These are phyloP conservation scores for Lotmaria passim DNA, from an alignment of 208 protist genomes.

Conservation along the genomic window DNA sequence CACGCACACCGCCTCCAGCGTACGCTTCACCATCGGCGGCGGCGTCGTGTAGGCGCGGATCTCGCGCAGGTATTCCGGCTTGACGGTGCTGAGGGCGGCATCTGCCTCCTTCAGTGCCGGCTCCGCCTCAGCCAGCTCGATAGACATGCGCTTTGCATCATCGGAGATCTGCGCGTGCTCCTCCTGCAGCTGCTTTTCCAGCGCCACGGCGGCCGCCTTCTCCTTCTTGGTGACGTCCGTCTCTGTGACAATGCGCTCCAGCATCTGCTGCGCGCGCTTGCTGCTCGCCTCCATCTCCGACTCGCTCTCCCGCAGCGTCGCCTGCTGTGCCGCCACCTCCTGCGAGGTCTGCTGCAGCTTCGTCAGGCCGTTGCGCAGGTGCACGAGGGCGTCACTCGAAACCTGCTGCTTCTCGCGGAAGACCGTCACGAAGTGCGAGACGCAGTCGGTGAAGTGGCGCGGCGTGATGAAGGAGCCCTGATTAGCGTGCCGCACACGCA, in stretches of 20 bases:
- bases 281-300: constrained; percentile 83
- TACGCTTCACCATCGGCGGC: constrained; percentile 94
- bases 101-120: constrained; percentile 95
- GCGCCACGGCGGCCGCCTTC: constrained; percentile 65
- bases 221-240: constrained; percentile 87
- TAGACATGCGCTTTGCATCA: constrained; percentile 64
- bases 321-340: constrained; percentile 86
- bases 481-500: constrained; percentile 82
- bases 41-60: constrained; percentile 97
- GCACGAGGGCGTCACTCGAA: constrained; percentile 95
- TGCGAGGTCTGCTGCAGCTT: constrained; percentile 94
- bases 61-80: constrained; percentile 96
- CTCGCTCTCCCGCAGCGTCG: constrained; percentile 84
- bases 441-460: constrained; percentile 98
- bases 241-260: constrained; percentile 88
- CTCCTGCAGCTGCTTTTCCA: constrained; percentile 85
- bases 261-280: constrained; percentile 75
- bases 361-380: constrained; percentile 95
- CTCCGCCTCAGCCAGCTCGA: constrained; percentile 90
- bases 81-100: constrained; percentile 96
- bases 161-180: constrained; percentile 82
- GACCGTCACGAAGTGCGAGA: constrained; percentile 95
- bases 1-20: constrained; percentile 91
- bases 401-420: constrained; percentile 93
- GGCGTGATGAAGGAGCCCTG: constrained; percentile 96